Conservation (phyloP, 2,329 filamentous ascomycete species). For the Claviceps sp. region DNA sequence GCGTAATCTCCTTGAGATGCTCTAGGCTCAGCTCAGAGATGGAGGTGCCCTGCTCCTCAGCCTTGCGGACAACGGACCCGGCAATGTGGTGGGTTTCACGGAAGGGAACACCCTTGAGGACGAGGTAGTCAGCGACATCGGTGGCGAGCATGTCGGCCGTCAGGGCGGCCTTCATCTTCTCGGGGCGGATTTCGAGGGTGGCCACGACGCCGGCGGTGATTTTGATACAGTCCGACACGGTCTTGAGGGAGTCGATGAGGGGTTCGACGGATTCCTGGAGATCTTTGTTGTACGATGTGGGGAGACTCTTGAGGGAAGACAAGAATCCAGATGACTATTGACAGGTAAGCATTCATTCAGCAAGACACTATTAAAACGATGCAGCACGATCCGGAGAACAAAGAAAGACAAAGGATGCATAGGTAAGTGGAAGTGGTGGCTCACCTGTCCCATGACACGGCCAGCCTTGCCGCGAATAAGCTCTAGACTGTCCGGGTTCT, state of each 20-base stretch:
- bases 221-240: conserved; percentile 1
- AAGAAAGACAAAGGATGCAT: not conserved
- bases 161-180: conserved; percentile 6
- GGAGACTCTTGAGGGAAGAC: conserved; percentile 2
- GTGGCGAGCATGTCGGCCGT: conserved; percentile 8
- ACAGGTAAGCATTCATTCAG: not conserved
- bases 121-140: conserved; percentile 8
- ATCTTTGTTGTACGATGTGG: conserved; percentile 4
- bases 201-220: not conserved
- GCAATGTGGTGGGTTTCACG: conserved; percentile 8
- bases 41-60: conserved; percentile 4
- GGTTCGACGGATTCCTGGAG: not conserved
- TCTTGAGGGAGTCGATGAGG: conserved; percentile 1
- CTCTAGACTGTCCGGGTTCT: conserved; percentile 13
- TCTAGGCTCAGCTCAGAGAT: conserved; percentile 5
- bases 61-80: conserved; percentile 4
- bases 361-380: too few relatives aligned
- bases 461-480: conserved; percentile 7
- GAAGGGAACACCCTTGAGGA: conserved; percentile 6
- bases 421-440: not conserved
- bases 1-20: conserved; percentile 3
- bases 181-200: conserved; percentile 1
- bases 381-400: not conserved
- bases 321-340: not conserved
- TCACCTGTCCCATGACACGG: not conserved